Conservation (phyloP, 495 filamentous ascomycete species). For the Lichina pygmaea region DNA sequence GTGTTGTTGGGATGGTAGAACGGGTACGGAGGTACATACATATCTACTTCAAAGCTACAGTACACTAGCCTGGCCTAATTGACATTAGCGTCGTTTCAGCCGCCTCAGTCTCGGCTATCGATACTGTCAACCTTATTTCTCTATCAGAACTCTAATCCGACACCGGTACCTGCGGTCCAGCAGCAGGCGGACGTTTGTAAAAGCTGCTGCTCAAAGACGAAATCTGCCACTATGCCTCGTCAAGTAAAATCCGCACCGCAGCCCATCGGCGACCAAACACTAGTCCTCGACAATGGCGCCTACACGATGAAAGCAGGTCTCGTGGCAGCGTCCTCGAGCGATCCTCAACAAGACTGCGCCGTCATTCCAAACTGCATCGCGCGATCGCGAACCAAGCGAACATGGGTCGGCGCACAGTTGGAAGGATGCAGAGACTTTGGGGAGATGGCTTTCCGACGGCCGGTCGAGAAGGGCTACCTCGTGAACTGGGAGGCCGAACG, state of each 20-base stretch:
- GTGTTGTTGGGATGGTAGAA: no score
- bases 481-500: constrained; percentile 94
- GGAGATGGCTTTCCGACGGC: constrained; percentile 63
- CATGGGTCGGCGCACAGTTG: constrained; percentile 60
- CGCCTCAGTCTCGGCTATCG: no score
- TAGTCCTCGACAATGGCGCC: constrained; percentile 85
- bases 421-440: constrained; percentile 66
- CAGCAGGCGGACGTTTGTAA: no score
- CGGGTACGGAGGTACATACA: no score
- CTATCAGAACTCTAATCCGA: no score
- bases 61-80: no score
- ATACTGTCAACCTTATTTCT: no score
- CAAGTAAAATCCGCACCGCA: not conserved
- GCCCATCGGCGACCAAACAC: constrained; percentile 30
- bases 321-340: constrained; percentile 17
- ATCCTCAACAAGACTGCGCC: constrained; percentile 24
- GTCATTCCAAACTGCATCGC: constrained; percentile 74
- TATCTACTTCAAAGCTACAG: no score
- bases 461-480: constrained; percentile 83
- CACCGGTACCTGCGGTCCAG: no score
- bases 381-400: constrained; percentile 48
- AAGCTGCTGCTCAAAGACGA: no score
- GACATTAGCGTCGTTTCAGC: no score
- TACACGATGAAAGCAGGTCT: constrained; percentile 88
- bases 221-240: no score